Evolutionary conservation across 805 yeast species (phyloP), one percentile per base, ranked within the genome.

Genomic region (Starmerella bombi): DNA sequence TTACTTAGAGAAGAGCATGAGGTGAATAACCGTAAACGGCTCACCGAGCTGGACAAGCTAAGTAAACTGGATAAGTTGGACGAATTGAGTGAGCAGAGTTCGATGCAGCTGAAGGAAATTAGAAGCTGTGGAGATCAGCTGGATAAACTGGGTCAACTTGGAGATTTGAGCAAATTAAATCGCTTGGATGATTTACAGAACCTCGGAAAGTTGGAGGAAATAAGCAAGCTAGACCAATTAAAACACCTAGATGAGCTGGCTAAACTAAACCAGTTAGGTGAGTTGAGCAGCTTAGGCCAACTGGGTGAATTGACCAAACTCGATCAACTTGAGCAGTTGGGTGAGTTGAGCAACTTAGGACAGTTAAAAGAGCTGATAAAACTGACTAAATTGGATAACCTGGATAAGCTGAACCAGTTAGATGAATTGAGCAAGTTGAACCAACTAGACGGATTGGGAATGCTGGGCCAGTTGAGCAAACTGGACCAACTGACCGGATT

Each of bases 261-360:
- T 7, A 15, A 35, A n/a, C 42, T 47, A 9, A 25, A 20, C 3
- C 6, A 23, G 8, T 38, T 46, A 10, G 21, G 17, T 1, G 18
- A 34, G 16, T 30, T 44, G 4, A 18, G 21, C 9, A 25, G 25
- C 5, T 35, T 42, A 10, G 16, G 16, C n/a, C 21, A 32, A 15
- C 40, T 42, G 12, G 25, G 12, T 7, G 14, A 20, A 14, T 39
- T 43, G 5, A 7, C 15, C 1, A 74, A 29, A 8, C 41, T 37
- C 14, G 34, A 29, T 5, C 3, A n/a, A 4, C 15, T 23, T 7
- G 10, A 7, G 10, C 18, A 33, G 21, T 23, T 35, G n/a, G 15
- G 7, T 22, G 18, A 14, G 8, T 32, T 37, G 7, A 37, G 14
- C 8, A 34, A 15, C 15, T 22, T 20, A 17, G n/a, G 12, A 8